These are phyloP conservation scores for Pseudophaeomoniella oleicola DNA, from an alignment of 2,329 filamentous ascomycete genomes.

Conservation along the genomic window DNA sequence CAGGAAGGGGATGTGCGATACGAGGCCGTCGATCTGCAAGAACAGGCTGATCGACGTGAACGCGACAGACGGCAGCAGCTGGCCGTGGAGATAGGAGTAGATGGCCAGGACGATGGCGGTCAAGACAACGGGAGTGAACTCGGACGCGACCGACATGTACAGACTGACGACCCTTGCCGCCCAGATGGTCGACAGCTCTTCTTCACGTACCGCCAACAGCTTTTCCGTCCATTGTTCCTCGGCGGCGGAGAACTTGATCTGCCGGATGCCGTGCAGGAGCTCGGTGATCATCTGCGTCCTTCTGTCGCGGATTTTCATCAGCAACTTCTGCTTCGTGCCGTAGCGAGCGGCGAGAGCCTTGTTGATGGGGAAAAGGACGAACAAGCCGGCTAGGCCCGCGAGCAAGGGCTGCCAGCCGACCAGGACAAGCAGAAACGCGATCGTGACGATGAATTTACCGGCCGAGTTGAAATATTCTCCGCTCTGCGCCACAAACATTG, in stretches of 20 bases:
- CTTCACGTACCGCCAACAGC: constrained; percentile 49
- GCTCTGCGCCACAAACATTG: constrained; percentile 54
- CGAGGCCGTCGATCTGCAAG: constrained; percentile 54
- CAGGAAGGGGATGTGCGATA: constrained; percentile 59
- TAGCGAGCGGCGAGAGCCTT: constrained; percentile 52
- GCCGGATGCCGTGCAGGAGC: constrained; percentile 62
- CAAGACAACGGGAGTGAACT: constrained; percentile 58
- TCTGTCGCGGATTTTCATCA: constrained; percentile 64
- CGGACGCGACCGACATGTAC: constrained; percentile 52
- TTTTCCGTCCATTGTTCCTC: constrained; percentile 62
- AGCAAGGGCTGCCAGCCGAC: constrained; percentile 58
- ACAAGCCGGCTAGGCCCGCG: constrained; percentile 50
- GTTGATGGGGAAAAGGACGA: constrained; percentile 53
- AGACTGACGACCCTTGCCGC: constrained; percentile 50
- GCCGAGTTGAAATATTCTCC: constrained; percentile 49
- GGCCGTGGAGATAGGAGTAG: constrained; percentile 50
- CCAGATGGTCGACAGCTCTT: constrained; percentile 54
- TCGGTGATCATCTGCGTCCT: constrained; percentile 66
- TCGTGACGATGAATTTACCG: constrained; percentile 50
- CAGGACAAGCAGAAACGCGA: constrained; percentile 51
- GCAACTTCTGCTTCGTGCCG: constrained; percentile 45
- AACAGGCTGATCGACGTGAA: constrained; percentile 69
- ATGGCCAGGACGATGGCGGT: constrained; percentile 56
- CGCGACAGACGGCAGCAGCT: constrained; percentile 55
- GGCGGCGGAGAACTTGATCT: constrained; percentile 72